These are phyloP conservation scores for Gossypium longicalyx DNA, from an alignment of 345 rosid genomes.

Conservation along the genomic window DNA sequence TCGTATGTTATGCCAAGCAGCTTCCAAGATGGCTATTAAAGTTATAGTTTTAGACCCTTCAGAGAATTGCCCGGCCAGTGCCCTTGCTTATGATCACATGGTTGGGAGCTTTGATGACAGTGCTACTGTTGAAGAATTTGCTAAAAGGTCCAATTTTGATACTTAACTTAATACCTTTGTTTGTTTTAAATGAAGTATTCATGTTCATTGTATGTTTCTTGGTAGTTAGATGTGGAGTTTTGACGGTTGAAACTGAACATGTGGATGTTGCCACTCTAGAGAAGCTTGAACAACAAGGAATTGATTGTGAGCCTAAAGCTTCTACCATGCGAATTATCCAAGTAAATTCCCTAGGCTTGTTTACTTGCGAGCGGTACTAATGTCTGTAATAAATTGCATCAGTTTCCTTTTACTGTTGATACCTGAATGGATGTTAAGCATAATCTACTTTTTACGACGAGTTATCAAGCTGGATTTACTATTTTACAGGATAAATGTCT, in stretches of 20 bases:
- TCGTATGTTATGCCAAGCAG: conserved; percentile 96
- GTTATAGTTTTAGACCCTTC: conserved; percentile 85
- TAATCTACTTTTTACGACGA: neutral
- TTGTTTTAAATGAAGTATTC: conserved; percentile 13
- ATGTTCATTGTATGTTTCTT: conserved; percentile 18
- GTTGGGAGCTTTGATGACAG: conserved; percentile 88
- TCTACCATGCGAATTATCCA: conserved; percentile 90
- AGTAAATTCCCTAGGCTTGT: conserved; percentile 28
- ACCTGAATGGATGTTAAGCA: neutral
- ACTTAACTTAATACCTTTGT: neutral
- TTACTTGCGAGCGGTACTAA: neutral
- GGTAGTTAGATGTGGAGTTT: conserved; percentile 75
- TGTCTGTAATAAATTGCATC: neutral
- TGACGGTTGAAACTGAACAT: conserved; percentile 94
- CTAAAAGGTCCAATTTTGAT: conserved; percentile 56
- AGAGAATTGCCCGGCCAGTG: conserved; percentile 77
- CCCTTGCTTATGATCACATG: conserved; percentile 66
- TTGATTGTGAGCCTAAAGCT: conserved; percentile 94
- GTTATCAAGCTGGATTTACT: neutral
- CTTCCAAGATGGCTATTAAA: conserved; percentile 87
- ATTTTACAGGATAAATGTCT: conserved; percentile 82
- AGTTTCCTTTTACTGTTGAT: neutral
- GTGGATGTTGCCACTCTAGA: conserved; percentile 82
- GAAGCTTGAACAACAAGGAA: conserved; percentile 89
- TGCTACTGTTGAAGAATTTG: conserved; percentile 62